Base-by-base conservation (phyloP, 2,329 filamentous ascomycete genomes). In the Diaporthe amygdali region DNA sequence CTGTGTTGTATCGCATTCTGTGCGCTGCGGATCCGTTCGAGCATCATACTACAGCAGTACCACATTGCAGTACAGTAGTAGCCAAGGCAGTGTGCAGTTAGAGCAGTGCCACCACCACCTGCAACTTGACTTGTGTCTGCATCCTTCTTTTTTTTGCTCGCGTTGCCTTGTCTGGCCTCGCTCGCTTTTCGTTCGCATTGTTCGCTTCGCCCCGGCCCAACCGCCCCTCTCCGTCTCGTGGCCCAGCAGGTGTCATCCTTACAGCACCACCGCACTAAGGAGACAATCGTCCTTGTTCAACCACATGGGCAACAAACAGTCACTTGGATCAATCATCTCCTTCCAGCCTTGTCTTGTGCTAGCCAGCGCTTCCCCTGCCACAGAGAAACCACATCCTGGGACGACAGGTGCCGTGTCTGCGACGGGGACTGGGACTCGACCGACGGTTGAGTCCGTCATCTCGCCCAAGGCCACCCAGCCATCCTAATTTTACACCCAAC, bases 401-500 rank as follows among this genome's bases (percentile, higher is more conserved):
- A 46, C 10, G 27, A 61, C 39, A 61, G 56, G 25, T 61, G 56
- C 56, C 41, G 56, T 22, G 12, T 46, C n/a, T 46, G 39, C 25
- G 37, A 44, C 54, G 25, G 54, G n/a, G 55, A 44, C 22, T 12
- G 54, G 41, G 59, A 49, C 59, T 47, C 44, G 59, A 63, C 59
- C 39, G 30, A 47, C 59, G 41, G 41, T 66, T 56, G 66, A 56
- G 54, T 59, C 66, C 52, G 52, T 68, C 66, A 56, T 56, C 34
- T 39, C 49, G 66, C 52, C 66, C 49, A 56, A 46, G 41, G 27
- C 39, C 51, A n/a, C 68, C 70, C 70, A 71, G 70, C 66, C 70
- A 71, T 71, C 70, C 66, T 69, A 71, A 69, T 71, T 71, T 69
- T 61, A 69, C 68, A 55, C 49, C 56, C 41, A 55, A 52, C 39